Evolutionary conservation across 2,329 filamentous ascomycete genomes (phyloP), one percentile per base, ranked within the genome.

Genomic region (Fusarium camptoceras): DNA sequence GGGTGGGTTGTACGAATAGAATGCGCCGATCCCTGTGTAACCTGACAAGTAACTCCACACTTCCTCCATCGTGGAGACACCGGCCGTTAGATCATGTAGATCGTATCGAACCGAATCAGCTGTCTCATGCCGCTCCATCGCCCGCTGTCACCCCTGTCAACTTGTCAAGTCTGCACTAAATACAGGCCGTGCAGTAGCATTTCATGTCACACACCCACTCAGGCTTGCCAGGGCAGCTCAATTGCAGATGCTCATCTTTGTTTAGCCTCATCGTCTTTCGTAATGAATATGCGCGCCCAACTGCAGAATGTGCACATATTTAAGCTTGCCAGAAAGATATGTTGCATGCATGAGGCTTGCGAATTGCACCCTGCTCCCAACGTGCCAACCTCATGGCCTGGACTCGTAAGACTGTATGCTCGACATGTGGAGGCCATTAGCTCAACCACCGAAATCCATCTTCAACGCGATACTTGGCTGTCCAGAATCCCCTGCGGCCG

Each of bases 381-480:
- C 51, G 39, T 56, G 31, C 55, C 43, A 34, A 44, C 37, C 56
- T 50, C 43, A 55, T 47, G 24, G 18, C 18, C 41, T 37, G 11
- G 25, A 27, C 30, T 43, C 44, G n/a, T 58, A 22, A 44, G 7
- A 41, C 49, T 39, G 37, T 28, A 47, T 25, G 62, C 27, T 42
- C 67, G 20, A 55, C 42, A 50, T 37, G 34, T 61, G 41, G 57
- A 53, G 14, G 55, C 37, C 31, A 30, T 41, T 64, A 51, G 49
- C 58, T 73, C 74, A 79, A 44, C 83, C 81, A 8, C 88, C 89
- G 86, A 99, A 98, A 79, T 97, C 87, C 92, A 98, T 97, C 86
- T 97, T 96, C 77, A 99, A 81, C 56, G 94, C 94, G 85, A 99
- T 99, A 68, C 85, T 96, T 15, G 96, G 96, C 79, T 88, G 89